Evolutionary conservation across 345 rosid species (phyloP).

Genomic region (Atalantia buxifolia): DNA sequence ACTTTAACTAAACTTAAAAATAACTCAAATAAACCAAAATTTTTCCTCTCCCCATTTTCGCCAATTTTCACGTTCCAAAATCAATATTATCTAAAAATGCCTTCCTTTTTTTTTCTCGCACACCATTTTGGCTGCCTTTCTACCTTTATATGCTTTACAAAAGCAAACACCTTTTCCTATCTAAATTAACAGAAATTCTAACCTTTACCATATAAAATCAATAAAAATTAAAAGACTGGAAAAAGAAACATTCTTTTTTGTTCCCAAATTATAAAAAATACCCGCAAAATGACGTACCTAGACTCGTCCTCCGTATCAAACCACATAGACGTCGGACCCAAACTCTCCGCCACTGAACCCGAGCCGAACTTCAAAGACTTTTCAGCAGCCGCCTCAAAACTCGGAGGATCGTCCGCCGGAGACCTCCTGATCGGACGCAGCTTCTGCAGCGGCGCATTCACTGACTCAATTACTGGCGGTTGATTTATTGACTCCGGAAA

Average conservation of each 20-base stretch:
- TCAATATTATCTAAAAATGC: not conserved
- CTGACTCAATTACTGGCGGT: not conserved
- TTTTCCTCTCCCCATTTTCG: not conserved
- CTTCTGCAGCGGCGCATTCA: constrained; percentile 7
- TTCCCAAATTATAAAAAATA: not conserved
- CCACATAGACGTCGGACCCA: not conserved
- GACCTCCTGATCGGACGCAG: constrained; percentile 15
- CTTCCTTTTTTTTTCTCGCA: no score
- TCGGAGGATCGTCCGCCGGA: not conserved
- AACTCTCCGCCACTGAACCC: not conserved
- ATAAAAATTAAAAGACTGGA: no score
- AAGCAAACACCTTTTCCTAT: not conserved
- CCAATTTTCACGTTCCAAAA: not conserved
- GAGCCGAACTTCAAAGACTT: not conserved
- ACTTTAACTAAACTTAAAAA: not conserved
- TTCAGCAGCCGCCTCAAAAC: not conserved
- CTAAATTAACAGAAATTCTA: not conserved
- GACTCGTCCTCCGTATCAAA: not conserved
- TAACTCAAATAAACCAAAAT: not conserved
- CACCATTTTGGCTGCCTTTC: not conserved
- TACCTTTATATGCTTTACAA: not conserved
- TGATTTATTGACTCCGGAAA: constrained; percentile 3
- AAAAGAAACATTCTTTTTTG: no score
- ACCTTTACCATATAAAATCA: not conserved
- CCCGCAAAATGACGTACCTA: constrained; percentile 1